Evolutionary conservation across 2,329 filamentous ascomycete genomes (phyloP).

Genomic region (Stromatinia cepivora): DNA sequence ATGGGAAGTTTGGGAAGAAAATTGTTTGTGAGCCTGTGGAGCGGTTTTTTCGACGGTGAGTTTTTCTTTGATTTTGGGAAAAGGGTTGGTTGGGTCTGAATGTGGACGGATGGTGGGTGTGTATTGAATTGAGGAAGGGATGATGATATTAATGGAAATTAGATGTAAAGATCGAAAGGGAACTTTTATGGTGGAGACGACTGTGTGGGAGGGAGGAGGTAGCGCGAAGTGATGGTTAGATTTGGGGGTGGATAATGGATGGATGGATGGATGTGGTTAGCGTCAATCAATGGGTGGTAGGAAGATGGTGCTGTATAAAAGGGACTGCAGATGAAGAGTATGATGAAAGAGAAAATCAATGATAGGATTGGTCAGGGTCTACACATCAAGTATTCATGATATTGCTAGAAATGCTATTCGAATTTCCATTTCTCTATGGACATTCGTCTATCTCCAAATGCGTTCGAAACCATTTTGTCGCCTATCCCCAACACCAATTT

Average conservation of each 20-base stretch:
- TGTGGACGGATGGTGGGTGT: slow-evolving; percentile 9
- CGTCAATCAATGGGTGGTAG: not conserved
- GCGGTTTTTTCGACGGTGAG: slow-evolving; percentile 61
- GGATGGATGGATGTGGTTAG: slow-evolving; percentile 8
- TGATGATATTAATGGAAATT: slow-evolving; percentile 25
- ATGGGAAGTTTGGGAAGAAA: slow-evolving; percentile 48
- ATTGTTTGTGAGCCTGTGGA: slow-evolving; percentile 55
- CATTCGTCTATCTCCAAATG: not conserved
- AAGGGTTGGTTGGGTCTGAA: slow-evolving; percentile 7
- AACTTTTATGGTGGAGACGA: slow-evolving; percentile 62
- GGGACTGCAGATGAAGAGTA: not conserved
- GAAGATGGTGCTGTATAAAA: no score
- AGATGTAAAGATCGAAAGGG: slow-evolving; percentile 61
- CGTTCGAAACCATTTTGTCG: not conserved
- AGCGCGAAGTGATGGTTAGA: not conserved
- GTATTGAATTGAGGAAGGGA: not conserved
- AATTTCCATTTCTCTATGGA: not conserved
- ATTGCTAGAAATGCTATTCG: not conserved
- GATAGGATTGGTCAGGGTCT: not conserved
- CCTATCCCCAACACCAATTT: not conserved
- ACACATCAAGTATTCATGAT: not conserved
- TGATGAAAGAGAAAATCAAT: not conserved
- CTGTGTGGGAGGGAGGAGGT: slow-evolving; percentile 54
- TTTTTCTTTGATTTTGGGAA: slow-evolving; percentile 21
- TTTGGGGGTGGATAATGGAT: not conserved